Evolutionary conservation across 2,329 filamentous ascomycete species (phyloP).

Genomic region (Tolypocladium guangdongense): DNA sequence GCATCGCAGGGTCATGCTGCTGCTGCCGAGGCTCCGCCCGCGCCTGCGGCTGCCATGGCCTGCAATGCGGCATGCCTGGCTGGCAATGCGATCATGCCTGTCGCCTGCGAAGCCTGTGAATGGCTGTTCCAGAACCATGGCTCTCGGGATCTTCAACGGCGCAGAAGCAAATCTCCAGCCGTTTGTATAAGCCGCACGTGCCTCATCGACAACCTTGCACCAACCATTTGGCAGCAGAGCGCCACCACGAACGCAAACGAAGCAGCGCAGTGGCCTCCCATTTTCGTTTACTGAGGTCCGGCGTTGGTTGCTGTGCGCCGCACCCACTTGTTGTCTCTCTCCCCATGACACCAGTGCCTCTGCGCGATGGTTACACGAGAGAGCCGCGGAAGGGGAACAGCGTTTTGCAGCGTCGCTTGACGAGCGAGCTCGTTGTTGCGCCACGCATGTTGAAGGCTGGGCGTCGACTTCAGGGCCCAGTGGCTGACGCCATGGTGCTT

Average conservation of each 20-base stretch:
- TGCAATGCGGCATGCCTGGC: neutral
- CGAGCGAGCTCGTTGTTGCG: neutral
- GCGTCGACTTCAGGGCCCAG: neutral
- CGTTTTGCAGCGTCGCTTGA: neutral
- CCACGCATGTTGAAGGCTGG: neutral
- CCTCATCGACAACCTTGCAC: neutral
- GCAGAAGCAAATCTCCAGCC: neutral
- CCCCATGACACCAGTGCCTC: neutral
- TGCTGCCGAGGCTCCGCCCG: neutral
- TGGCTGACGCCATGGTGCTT: neutral
- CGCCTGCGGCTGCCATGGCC: neutral
- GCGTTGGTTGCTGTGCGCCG: neutral
- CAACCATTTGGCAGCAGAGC: neutral
- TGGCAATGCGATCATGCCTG: neutral
- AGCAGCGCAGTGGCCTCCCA: neutral
- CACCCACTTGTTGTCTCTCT: constrained; percentile 1
- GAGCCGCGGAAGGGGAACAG: neutral
- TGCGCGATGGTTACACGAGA: neutral
- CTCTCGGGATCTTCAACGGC: neutral
- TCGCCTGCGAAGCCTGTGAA: neutral
- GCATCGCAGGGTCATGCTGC: neutral
- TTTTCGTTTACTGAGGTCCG: neutral
- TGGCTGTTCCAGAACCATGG: neutral
- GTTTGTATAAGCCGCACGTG: neutral
- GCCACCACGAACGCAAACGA: neutral